Evolutionary conservation across 2,329 filamentous ascomycete genomes (phyloP).

Genomic region (Microascus cirrosus): DNA sequence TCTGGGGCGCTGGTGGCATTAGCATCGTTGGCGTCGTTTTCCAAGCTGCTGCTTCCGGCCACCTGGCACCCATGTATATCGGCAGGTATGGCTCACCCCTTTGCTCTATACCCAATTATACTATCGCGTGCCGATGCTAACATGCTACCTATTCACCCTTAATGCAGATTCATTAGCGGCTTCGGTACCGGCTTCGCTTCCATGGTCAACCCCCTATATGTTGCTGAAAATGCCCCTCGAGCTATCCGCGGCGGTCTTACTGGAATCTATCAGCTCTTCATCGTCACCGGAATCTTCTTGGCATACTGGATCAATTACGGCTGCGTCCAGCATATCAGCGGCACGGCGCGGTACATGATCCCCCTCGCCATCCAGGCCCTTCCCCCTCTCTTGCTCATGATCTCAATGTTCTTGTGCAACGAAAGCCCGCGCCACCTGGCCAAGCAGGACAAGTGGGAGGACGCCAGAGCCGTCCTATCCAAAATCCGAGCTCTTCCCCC

Average conservation of each 20-base stretch:
- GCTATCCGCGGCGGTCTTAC: conserved; percentile 38
- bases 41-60: conserved; percentile 42
- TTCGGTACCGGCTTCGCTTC: conserved; percentile 37
- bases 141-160: background rate
- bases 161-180: conserved; percentile 29
- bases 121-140: background rate
- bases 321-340: conserved; percentile 28
- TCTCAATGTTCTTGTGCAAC: background rate
- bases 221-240: conserved; percentile 36
- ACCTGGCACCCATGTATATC: conserved; percentile 52
- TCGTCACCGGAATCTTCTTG: conserved; percentile 29
- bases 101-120: background rate
- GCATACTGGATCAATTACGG: conserved; percentile 42
- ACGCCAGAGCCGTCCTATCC: conserved; percentile 43
- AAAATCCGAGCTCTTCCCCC: conserved; percentile 38
- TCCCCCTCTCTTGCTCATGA: conserved; percentile 38
- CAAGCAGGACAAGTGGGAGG: conserved; percentile 56
- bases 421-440: conserved; percentile 57
- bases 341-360: conserved; percentile 43
- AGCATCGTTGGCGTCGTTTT: conserved; percentile 52
- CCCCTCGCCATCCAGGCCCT: conserved; percentile 55
- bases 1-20: conserved; percentile 39
- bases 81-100: conserved; percentile 29
- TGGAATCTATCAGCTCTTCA: conserved; percentile 38
- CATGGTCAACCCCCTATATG: conserved; percentile 29